Evolutionary conservation across 176 grass and related monocot species (phyloP), one percentile per base, ranked within the genome.

Genomic region (Avena atlantica): DNA sequence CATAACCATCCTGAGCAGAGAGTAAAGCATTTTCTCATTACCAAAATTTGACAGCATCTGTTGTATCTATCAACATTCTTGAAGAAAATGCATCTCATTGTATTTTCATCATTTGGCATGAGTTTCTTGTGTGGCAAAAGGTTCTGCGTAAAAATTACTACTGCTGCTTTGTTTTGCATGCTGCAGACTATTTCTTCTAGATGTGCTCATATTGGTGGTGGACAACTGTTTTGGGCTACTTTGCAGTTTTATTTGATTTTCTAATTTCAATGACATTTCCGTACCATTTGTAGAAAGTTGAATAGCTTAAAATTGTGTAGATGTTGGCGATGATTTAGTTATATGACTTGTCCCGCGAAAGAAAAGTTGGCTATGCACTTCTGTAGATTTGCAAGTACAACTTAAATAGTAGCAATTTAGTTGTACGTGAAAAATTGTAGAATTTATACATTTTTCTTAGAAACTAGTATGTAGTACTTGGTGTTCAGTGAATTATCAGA

Each of bases 361-460:
- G 58, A 61, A 60, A 61, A n/a, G 40, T 42, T 42, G 37, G 23
- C 27, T 81, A 24, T 42, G 40, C 40, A 42, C 20, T 63, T 61
- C 19, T 63, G 63, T 74, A 42, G 25, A 3, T 87, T 81, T 76
- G 15, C 58, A 76, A 12, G 19, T 17, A 52, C 25, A 9, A 20
- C 9, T 50, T 83, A 44, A 16, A 20, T 76, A 63, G 17, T 52
- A 64, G 29, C 58, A 44, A 23, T 47, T 85, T 84, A 74, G 40
- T 50, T 84, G 21, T 50, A 50, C 19, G 60, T 47, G 44, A 36
- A 47, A 0, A 19, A 10, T 15, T 65, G 57, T 11, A 12, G 15
- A 34, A 17, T 10, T 5, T 10, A 20, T 15, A 8, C 57, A 25
- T 3, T 77, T 1, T 70, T 53, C 36, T 66, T 66, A 56, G 48